Base-by-base conservation (phyloP, 2,329 filamentous ascomycete species). In the Trichoderma sp. region DNA sequence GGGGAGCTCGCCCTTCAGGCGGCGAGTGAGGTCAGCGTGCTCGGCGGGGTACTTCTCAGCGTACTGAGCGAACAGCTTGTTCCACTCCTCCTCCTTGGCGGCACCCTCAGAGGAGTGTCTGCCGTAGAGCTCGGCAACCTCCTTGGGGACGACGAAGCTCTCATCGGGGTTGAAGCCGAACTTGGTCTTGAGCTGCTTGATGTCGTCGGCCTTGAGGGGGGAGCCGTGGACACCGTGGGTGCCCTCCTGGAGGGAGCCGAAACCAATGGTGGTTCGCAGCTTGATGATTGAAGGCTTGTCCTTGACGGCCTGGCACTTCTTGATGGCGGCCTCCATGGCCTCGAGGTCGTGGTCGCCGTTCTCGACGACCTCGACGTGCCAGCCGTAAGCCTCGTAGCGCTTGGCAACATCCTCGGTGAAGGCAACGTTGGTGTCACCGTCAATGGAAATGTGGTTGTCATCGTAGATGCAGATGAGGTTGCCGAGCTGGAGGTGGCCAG, bases 251-350 rank as follows among this genome's bases (percentile, higher is more conserved):
- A 93, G 91, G 81, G 97, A 98, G 82, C 97, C 97, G 87, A 93
- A 99, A 82, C 97, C 97, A 84, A 99, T 99, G 85, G 94, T 98
- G 84, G 97, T 99, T 85, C 92, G 95, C 81, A 99, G 92, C 90
- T 97, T 95, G 90, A 99, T 98, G 83, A 99, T 88, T 77, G 95
- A 93, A 78, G 97, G 97, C 93, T 98, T 99, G 90, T 98, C 91
- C 86, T 92, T 98, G 86, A 97, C 93, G 79, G 92, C 88, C 89
- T 96, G 92, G 85, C 92, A 93, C 88, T 94, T 91, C 86, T 92
- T 91, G 85, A 99, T 94, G 81, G 97, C 97, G 78, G 90, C 91
- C 88, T 97, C 95, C 77, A 99, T 98, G 83, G 86, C 92, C 79
- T 92, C 93, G 75, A 98, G 92, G 87, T 98, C 95, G 85, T 91